Conservation (phyloP, 2,329 filamentous ascomycete species). For the Salinomyces thailandicus region DNA sequence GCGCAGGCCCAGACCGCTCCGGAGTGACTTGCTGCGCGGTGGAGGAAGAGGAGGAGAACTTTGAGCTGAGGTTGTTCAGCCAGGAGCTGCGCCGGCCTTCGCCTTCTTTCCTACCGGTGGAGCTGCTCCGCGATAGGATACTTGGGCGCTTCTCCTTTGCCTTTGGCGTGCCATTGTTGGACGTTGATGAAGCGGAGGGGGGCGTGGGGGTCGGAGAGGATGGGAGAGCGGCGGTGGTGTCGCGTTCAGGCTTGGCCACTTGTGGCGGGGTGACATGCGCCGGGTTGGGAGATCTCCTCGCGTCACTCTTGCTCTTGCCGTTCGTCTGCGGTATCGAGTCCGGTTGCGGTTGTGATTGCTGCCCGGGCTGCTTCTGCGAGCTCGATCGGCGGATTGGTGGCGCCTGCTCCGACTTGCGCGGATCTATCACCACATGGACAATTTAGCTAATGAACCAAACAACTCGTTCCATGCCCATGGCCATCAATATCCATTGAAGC, state of each 20-base stretch:
- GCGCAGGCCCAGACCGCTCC: too few relatives aligned
- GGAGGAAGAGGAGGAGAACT: slow-evolving; percentile 55
- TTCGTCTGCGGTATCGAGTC: too few relatives aligned
- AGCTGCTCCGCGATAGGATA: slow-evolving; percentile 32
- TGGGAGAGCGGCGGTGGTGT: slow-evolving; percentile 14
- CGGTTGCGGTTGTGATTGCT: too few relatives aligned
- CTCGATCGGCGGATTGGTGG: too few relatives aligned
- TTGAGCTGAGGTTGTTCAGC: slow-evolving; percentile 88
- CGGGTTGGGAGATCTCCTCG: not conserved
- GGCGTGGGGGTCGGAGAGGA: slow-evolving; percentile 11
- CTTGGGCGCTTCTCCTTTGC: slow-evolving; percentile 27
- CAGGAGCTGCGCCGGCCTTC: slow-evolving; percentile 60
- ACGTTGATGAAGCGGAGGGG: slow-evolving; percentile 9
- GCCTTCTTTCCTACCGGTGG: slow-evolving; percentile 16
- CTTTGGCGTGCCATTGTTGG: slow-evolving; percentile 6
- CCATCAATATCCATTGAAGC: too few relatives aligned
- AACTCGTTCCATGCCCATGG: too few relatives aligned
- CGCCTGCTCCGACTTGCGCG: too few relatives aligned
- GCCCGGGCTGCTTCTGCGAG: too few relatives aligned
- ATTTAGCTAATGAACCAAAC: too few relatives aligned
- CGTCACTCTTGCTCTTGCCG: too few relatives aligned
- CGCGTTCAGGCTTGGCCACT: slow-evolving; percentile 12
- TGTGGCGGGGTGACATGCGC: slow-evolving; percentile 13
- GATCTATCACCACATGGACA: too few relatives aligned
- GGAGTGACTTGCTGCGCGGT: too few relatives aligned